A percentile compares a stretch with the other conserved stretches of the same genome.
These are phyloP conservation scores for Exophiala mesophila DNA, from an alignment of 2,329 filamentous ascomycete species.

Conservation along the genomic window DNA sequence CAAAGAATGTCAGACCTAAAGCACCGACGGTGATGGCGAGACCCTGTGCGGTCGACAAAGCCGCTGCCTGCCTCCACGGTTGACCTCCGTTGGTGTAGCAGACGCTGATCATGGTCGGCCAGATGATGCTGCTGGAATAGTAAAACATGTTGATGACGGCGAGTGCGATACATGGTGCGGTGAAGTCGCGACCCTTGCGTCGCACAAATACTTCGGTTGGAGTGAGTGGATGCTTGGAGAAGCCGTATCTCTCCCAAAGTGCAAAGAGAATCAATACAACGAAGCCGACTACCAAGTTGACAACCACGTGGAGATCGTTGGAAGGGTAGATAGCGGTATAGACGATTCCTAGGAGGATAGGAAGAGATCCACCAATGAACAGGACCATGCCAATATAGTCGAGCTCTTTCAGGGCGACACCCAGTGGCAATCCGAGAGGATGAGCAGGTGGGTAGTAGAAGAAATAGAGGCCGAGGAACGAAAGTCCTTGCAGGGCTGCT, in stretches of 20 bases:
- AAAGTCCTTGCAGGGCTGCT: constrained; percentile 41
- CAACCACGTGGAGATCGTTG: constrained; percentile 36
- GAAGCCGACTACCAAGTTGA: constrained; percentile 35
- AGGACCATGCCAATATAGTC: constrained; percentile 38
- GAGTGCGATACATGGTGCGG: constrained; percentile 42
- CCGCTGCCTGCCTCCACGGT: constrained; percentile 33
- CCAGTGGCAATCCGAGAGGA: constrained; percentile 35
- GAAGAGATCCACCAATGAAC: constrained; percentile 34
- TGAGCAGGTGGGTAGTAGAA: constrained; percentile 40
- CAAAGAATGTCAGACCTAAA: constrained; percentile 38
- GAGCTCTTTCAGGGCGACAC: constrained; percentile 34
- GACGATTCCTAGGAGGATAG: constrained; percentile 39
- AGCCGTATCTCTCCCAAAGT: constrained; percentile 38
- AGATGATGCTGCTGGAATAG: constrained; percentile 45
- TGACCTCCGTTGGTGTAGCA: constrained; percentile 39
- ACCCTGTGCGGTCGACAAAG: constrained; percentile 43
- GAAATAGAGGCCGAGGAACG: constrained; percentile 41
- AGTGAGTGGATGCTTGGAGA: constrained; percentile 38
- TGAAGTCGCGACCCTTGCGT: constrained; percentile 44
- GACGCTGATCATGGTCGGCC: constrained; percentile 45
- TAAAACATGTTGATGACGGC: constrained; percentile 51
- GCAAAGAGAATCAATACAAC: constrained; percentile 34
- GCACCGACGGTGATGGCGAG: constrained; percentile 44
- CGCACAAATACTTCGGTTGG: constrained; percentile 44
- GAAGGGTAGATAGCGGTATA: constrained; percentile 36